Base-by-base conservation (phyloP, 75 land plant genomes). In the Picea glauca region DNA sequence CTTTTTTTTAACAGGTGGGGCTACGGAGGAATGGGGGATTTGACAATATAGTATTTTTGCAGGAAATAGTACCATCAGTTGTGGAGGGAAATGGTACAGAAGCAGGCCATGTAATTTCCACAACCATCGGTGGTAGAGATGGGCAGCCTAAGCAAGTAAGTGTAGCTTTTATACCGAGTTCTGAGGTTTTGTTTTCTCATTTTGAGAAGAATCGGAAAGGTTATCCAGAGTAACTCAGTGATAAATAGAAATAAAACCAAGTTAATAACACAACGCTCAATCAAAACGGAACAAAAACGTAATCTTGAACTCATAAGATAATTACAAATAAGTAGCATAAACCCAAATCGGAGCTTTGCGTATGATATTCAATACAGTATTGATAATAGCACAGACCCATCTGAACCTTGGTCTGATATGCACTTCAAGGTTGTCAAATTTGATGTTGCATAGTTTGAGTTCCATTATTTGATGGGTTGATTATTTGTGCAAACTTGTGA, bases 91-190 rank as follows among this genome's bases (percentile, higher is more conserved):
- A 87, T 75, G 93, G 93, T 83, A 84, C 94, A 72, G 97, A 92
- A 61, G 76, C 91, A 4, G 99, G 99, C 23, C 99, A 96, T 84
- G 84, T 96, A n/a, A 92, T 96, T 62, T 84, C 93, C 23, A 94
- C 99, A 17, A 90, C 94, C 35, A 84, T 91, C 64, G 93, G 91
- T 64, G 91, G 99, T 67, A 89, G 93, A 79, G 92, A 96, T 85
- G 99, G 98, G 59, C 91, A 85, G 72, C 87, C 94, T 11, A 96
- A 88, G 81, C 98, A 96, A 98, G 99, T 95, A 60, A 9, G 43
- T 12, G 3, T 26, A 57, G 33, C 50, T 20, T 13, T 20, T 23
- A 40, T 54, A 50, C 26, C 31, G 23, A 12, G 46, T 50, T 74
- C 23, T 2, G 58, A 74, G 11, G 11, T 56, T n/a, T 57, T 87